Evolutionary conservation across 2,329 filamentous ascomycete species (phyloP), one percentile per base, ranked within the genome.

Genomic region (Penicillium sp.): DNA sequence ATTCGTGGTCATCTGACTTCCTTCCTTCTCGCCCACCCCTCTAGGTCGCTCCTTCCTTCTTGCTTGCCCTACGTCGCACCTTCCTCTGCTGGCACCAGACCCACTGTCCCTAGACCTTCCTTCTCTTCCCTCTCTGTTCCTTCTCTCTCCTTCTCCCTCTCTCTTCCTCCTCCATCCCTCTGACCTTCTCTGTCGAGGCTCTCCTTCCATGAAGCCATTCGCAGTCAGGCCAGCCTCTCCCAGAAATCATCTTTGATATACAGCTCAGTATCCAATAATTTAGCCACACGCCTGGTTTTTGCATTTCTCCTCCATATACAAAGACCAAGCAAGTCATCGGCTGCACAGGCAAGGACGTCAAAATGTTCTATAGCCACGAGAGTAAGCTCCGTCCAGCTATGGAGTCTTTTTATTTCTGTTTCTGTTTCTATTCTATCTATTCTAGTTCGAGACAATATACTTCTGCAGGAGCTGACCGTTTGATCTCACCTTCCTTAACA

Each of bases 351-450:
- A 18, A 43, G 18, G 40, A 21, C 40, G 26, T 33, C 46, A 42
- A 59, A 58, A 97, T 97, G 92, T 97, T 97, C 71, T 97, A 96
- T 77, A 95, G 90, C 66, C 90, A 96, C 76, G 92, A 97, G 75
- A 90, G 93, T 94, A 78, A 69, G 86, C 74, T 18, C 24, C 3
- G 12, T 33, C 33, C 26, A 48, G 12, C 23, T 7, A 21, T 49
- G 26, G 14, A 45, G 20, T 11, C n/a, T 49, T 38, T 28, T 33
- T 18, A 9, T 42, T 20, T 30, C 30, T 14, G 3, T 16, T 16
- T 16, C 30, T 14, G 3, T 35, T 35, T 35, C 30, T 35, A 14
- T 35, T 33, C 28, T 33, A 4, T 33, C 3, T 35, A 35, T 35
- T 35, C 12, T 16, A 35, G 30, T 35, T 53, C 45, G 16, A 43